phyloP scores from a whole-genome alignment of 495 filamentous ascomycete genomes.

The Rostrohypoxylon terebratum region DNA sequence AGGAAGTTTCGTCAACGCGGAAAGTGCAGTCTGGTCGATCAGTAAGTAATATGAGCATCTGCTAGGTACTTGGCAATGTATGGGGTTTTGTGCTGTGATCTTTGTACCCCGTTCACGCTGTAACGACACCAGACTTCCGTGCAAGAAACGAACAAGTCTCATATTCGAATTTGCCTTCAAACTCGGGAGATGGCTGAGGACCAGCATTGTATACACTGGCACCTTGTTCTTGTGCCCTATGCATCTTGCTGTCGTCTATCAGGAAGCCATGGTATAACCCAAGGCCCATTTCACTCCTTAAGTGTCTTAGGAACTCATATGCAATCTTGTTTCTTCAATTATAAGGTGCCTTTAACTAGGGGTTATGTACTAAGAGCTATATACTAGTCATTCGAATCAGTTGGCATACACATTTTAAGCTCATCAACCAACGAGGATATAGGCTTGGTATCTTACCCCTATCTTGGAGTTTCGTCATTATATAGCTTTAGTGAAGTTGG shows the following conservation, averaged over 20 bases:
- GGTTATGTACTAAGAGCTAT: too few species aligned
- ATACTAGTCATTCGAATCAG: too few species aligned
- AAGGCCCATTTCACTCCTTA: background rate
- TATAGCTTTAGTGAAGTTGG: too few species aligned
- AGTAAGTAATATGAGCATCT: background rate
- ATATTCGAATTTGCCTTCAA: background rate
- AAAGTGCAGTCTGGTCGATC: background rate
- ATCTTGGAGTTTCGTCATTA: too few species aligned
- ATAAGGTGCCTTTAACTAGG: too few species aligned
- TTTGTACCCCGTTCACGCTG: background rate
- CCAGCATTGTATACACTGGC: background rate
- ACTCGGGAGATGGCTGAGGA: background rate
- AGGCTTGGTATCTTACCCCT: too few species aligned
- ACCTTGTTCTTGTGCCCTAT: background rate
- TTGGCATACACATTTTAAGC: too few species aligned
- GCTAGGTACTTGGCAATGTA: background rate
- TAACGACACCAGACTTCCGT: background rate
- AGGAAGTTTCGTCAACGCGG: constrained; percentile 21
- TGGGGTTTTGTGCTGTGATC: background rate
- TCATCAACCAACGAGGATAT: too few species aligned
- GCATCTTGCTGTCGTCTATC: background rate
- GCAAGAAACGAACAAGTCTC: background rate
- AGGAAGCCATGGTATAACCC: background rate
- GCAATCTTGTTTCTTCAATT: too few species aligned
- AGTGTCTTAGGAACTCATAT: background rate